Conservation (phyloP, 2,329 filamentous ascomycete species). For the Exutisphaerella laricina region DNA sequence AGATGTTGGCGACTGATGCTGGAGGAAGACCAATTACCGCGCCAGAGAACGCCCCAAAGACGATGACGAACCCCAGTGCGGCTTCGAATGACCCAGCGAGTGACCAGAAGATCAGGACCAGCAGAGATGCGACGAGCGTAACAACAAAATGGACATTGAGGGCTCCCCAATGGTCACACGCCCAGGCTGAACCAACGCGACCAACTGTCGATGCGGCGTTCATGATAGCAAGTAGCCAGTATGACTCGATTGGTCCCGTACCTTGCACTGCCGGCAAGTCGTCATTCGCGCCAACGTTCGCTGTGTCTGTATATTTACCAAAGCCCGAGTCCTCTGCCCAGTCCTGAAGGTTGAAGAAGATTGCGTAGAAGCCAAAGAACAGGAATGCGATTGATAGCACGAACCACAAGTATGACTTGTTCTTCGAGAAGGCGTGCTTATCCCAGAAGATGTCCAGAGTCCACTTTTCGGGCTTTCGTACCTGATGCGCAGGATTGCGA, state of each 20-base stretch:
- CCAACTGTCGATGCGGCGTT: conserved; percentile 46
- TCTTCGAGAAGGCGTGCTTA: conserved; percentile 38
- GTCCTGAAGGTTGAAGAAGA: conserved; percentile 51
- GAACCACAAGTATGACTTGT: conserved; percentile 42
- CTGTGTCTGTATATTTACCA: conserved; percentile 22
- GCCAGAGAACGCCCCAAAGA: conserved; percentile 46
- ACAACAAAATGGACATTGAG: conserved; percentile 43
- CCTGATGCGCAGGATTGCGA: conserved; percentile 40
- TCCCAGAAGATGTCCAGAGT: conserved; percentile 38
- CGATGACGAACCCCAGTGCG: conserved; percentile 44
- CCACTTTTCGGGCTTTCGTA: conserved; percentile 39
- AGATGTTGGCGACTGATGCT: conserved; percentile 45
- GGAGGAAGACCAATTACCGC: conserved; percentile 48
- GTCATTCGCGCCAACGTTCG: conserved; percentile 14
- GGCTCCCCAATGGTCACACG: conserved; percentile 42
- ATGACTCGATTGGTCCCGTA: conserved; percentile 39
- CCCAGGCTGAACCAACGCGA: conserved; percentile 41
- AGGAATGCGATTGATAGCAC: conserved; percentile 43
- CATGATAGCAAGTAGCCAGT: conserved; percentile 47
- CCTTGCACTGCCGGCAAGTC: conserved; percentile 18
- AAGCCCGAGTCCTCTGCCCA: conserved; percentile 44
- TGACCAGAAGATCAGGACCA: conserved; percentile 43
- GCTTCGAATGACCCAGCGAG: conserved; percentile 34
- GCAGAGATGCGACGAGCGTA: conserved; percentile 39
- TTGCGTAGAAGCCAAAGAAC: conserved; percentile 49